phyloP scores from a whole-genome alignment of 2,329 filamentous ascomycete genomes.

The Talaromyces rugulosus region DNA sequence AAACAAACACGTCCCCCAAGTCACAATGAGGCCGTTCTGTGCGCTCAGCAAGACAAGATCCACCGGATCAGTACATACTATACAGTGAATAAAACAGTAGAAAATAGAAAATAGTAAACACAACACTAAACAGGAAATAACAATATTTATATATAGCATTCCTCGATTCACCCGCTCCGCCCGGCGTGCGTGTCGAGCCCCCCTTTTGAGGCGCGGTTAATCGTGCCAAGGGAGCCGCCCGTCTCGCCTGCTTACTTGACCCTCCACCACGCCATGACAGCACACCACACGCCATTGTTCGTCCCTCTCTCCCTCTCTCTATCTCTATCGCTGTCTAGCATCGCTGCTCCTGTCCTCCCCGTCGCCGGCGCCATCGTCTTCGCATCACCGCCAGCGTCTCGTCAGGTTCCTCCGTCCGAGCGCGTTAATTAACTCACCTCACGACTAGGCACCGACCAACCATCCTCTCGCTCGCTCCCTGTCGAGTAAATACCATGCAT shows the following conservation, averaged over 20 bases:
- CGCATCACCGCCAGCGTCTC: not conserved
- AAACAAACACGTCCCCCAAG: not conserved
- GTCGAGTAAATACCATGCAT: conserved; percentile 11
- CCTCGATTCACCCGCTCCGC: not conserved
- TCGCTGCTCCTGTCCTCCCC: not conserved
- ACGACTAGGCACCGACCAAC: not conserved
- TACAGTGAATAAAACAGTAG: no score
- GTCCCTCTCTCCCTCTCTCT: not conserved
- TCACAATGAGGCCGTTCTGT: not conserved
- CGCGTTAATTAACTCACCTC: not conserved
- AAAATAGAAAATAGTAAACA: not conserved
- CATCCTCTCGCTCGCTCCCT: not conserved
- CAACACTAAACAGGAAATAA: not conserved
- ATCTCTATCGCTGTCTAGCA: not conserved
- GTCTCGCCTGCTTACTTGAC: not conserved
- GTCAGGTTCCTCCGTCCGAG: not conserved
- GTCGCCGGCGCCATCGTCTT: not conserved
- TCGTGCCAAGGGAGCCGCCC: not conserved
- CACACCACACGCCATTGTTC: not conserved
- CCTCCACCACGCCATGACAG: not conserved
- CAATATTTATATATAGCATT: not conserved
- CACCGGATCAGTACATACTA: not conserved
- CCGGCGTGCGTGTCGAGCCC: conserved; percentile 4
- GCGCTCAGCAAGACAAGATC: not conserved
- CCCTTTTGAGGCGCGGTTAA: conserved; percentile 18